Evolutionary conservation across 2,329 filamentous ascomycete genomes (phyloP).

Genomic region (Cladosporium austrohemisphaericum): DNA sequence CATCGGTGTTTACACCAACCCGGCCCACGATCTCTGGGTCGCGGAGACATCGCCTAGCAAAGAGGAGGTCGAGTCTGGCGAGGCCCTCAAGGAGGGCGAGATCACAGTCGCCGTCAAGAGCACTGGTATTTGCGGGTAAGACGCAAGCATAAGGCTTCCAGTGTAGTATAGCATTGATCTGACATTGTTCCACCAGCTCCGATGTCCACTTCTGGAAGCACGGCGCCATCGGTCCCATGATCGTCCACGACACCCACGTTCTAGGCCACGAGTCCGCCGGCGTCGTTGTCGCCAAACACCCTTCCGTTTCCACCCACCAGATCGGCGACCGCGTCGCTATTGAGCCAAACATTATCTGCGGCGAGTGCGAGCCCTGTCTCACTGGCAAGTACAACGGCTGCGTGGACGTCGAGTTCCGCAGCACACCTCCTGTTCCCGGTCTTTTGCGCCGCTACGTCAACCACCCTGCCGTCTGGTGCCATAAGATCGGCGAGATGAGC

Average conservation of each 20-base stretch:
- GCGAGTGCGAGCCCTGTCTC: constrained; percentile 82
- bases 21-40: constrained; percentile 86
- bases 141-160: constrained; percentile 13
- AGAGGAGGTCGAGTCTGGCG: constrained; percentile 67
- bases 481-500: constrained; percentile 89
- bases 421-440: constrained; percentile 83
- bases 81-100: constrained; percentile 71
- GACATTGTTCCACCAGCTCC: constrained; percentile 52
- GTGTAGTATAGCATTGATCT: background rate
- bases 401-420: constrained; percentile 78
- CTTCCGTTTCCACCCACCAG: constrained; percentile 72
- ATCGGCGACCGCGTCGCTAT: constrained; percentile 88
- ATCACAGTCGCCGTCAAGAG: constrained; percentile 86
- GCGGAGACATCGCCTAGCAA: constrained; percentile 71
- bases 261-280: constrained; percentile 93
- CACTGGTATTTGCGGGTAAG: constrained; percentile 91
- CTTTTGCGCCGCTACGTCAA: constrained; percentile 89
- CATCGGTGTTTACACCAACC: constrained; percentile 95
- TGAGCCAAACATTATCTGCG: constrained; percentile 91
- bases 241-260: constrained; percentile 83
- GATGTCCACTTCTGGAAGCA: constrained; percentile 98
- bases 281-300: constrained; percentile 72
- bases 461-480: constrained; percentile 91
- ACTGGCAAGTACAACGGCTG: constrained; percentile 95
- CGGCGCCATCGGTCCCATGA: constrained; percentile 93